Conservation (phyloP, 805 yeast species). For the Barnettozyma salicaria region DNA sequence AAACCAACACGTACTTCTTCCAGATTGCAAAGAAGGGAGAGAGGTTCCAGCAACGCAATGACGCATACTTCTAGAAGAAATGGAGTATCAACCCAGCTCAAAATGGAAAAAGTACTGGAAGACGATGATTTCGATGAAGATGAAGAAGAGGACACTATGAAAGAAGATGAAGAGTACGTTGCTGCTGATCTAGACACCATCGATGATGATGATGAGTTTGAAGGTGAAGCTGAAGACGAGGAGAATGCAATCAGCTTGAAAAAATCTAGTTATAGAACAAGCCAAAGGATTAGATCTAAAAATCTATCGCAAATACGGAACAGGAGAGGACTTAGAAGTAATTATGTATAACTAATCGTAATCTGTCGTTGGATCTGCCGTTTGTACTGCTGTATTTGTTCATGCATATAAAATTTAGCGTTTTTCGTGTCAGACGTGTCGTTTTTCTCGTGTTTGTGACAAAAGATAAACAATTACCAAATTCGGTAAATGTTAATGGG, state of each 20-base stretch:
- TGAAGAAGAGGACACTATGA: constrained; percentile 14
- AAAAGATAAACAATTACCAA: neutral
- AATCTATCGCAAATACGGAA: constrained; percentile 21
- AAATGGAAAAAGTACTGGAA: neutral
- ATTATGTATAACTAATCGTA: constrained; percentile 1
- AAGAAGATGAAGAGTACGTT: constrained; percentile 6
- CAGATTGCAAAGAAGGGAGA: no score
- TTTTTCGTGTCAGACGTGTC: neutral
- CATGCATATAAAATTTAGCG: neutral
- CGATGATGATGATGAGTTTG: constrained; percentile 8
- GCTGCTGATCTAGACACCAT: constrained; percentile 2
- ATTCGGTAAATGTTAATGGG: neutral
- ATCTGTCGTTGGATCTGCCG: no score
- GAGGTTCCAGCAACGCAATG: no score
- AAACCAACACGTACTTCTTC: no score
- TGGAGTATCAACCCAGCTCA: neutral
- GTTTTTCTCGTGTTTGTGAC: neutral
- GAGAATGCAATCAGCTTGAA: constrained; percentile 22
- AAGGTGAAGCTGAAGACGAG: constrained; percentile 12
- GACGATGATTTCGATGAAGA: constrained; percentile 10
- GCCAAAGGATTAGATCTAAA: constrained; percentile 21
- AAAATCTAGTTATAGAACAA: constrained; percentile 14
- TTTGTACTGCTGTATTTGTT: no score
- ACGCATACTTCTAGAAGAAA: constrained; percentile 5
- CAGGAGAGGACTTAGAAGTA: constrained; percentile 19